Evolutionary conservation across 202 grass and related monocot genomes (phyloP), one percentile per base, ranked within the genome.

Genomic region (Panicum virgatum): DNA sequence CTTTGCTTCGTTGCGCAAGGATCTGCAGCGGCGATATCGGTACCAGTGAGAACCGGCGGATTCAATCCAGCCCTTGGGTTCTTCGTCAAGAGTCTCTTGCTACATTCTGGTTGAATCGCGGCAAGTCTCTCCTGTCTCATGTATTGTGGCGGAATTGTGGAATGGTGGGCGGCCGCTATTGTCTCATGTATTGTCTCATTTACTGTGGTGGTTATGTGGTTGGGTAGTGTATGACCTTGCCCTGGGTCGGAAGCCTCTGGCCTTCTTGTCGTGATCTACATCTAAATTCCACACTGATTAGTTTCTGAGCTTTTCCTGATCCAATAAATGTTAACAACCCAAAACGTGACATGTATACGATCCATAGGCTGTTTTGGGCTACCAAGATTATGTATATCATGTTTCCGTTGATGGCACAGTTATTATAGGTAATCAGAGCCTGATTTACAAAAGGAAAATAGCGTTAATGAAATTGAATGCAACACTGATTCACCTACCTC

Each of bases 381-480:
- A 60, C 32, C 9, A 29, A 50, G 68, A 79, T 75, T 61, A 75
- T 75, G 34, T 20, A 26, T 68, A 5, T 18, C 13, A 1, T 73
- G n/a, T 32, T 23, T n/a, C n/a, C n/a, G n/a, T n/a, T n/a, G n/a
- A n/a, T n/a, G n/a, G n/a, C n/a, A n/a, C n/a, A n/a, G n/a, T n/a
- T n/a, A n/a, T 14, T 80, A 0, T 67, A 36, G 75, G 56, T 54
- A 84, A 22, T 56, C 36, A 80, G 40, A 20, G 22, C 32, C 52
- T 2, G 54, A 2, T 36, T 60, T 63, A 29, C 6, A 12, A 16
- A 61, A 20, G 32, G 23, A 65, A 30, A 63, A 2, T 6, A 30
- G 5, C 2, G 0, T 40, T 26, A 1, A 53, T 29, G 16, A 13
- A 75, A 44, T 81, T 3, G 5, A 68, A 59, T 76, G 78, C n/a